Conservation (phyloP, 768 basidiomycete genomes). For the Psilocybe cyanescens region DNA sequence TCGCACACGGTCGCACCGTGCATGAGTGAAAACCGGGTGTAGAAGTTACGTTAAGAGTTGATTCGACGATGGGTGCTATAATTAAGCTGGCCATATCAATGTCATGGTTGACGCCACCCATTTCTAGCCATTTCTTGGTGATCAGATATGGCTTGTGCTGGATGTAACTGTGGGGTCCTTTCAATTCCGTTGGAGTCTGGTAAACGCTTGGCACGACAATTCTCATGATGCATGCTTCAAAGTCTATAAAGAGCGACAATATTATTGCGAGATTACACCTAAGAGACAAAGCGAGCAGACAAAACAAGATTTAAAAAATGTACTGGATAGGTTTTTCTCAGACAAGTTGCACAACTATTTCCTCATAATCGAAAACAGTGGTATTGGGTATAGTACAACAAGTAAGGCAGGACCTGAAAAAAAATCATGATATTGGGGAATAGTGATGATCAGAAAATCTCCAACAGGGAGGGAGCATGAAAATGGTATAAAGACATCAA, state of each 20-base stretch:
- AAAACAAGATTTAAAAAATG: neutral
- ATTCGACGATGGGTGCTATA: too few relatives aligned
- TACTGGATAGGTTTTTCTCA: neutral
- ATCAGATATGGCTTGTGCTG: too few relatives aligned
- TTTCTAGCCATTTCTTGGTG: too few relatives aligned
- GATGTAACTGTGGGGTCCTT: too few relatives aligned
- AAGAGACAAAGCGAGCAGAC: neutral
- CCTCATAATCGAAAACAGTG: neutral
- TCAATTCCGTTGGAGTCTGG: too few relatives aligned
- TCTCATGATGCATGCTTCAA: too few relatives aligned
- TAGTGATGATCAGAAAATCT: neutral
- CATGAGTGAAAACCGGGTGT: too few relatives aligned
- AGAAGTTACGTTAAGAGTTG: too few relatives aligned
- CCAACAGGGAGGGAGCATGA: neutral
- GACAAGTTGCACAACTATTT: neutral
- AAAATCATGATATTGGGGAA: constrained; percentile 1
- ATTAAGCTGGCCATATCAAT: too few relatives aligned
- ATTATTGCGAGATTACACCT: neutral
- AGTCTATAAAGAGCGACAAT: neutral
- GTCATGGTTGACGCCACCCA: too few relatives aligned
- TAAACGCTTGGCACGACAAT: too few relatives aligned
- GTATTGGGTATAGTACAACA: constrained; percentile 9
- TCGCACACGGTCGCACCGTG: too few relatives aligned
- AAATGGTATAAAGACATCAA: constrained; percentile 4
- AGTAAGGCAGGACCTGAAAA: constrained; percentile 1